Evolutionary conservation across 306 rosid genomes (phyloP).

Genomic region (Dicorynia guianensis): DNA sequence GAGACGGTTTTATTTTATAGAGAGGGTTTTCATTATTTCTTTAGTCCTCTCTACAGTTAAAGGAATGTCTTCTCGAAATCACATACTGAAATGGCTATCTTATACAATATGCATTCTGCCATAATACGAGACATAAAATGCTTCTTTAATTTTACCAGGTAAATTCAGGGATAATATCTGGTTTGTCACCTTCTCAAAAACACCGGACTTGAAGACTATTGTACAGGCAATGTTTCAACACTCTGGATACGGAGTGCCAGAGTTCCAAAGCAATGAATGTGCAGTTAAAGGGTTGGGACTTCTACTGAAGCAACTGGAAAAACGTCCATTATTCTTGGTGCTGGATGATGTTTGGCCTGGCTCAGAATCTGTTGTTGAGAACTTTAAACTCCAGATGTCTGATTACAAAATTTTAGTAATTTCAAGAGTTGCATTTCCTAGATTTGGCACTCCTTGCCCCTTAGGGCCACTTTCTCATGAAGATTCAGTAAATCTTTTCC

Average conservation of each 20-base stretch:
- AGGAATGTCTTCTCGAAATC: no score
- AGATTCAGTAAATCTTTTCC: conserved; percentile 46
- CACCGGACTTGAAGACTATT: conserved; percentile 39
- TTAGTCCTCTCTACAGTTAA: no score
- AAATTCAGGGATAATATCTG: conserved; percentile 40
- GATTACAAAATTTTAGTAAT: conserved; percentile 53
- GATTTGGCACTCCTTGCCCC: conserved; percentile 16
- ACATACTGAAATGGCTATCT: no score
- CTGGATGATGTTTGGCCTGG: conserved; percentile 26
- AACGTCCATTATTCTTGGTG: conserved; percentile 6
- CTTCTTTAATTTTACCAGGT: conserved; percentile 18
- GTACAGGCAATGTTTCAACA: conserved; percentile 23
- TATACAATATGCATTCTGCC: no score
- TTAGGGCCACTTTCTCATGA: conserved; percentile 24
- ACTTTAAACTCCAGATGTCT: conserved; percentile 13
- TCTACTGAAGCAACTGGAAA: conserved; percentile 7
- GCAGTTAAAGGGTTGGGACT: conserved; percentile 18
- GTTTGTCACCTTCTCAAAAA: conserved; percentile 36
- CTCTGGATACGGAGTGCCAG: conserved; percentile 17
- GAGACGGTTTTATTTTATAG: no score
- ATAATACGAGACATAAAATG: no score
- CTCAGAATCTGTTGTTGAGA: conserved; percentile 40
- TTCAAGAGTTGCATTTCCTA: conserved; percentile 43
- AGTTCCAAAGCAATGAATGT: conserved; percentile 23
- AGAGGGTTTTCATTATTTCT: no score